Percentiles rank a stretch among this genome's conserved stretches.
Conservation (phyloP, 208 protist species). For the Crithidia bombi region DNA sequence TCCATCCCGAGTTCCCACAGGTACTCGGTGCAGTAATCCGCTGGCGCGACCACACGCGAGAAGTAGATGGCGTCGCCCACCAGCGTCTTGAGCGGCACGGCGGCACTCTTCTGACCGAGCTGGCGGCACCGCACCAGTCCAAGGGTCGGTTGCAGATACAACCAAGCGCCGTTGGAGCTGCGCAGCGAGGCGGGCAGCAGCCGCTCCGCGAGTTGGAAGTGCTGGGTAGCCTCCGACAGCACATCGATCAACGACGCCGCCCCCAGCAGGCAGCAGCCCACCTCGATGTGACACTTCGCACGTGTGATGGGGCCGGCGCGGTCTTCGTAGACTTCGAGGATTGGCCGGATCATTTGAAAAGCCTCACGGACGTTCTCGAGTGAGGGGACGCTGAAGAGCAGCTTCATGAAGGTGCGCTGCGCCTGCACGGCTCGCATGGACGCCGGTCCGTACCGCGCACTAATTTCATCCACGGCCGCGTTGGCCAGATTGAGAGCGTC, state of each 20-base stretch:
- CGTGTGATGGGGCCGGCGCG: conserved; percentile 62
- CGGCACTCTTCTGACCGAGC: conserved; percentile 11
- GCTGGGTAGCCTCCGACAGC: conserved; percentile 42
- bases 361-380: conserved; percentile 50
- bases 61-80: conserved; percentile 57
- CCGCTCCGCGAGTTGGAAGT: conserved; percentile 52
- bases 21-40: conserved; percentile 73
- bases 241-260: conserved; percentile 34
- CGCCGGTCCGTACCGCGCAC: conserved; percentile 31
- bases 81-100: conserved; percentile 39
- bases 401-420: conserved; percentile 32
- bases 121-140: conserved; percentile 64
- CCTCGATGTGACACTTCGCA: conserved; percentile 65
- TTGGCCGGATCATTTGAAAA: conserved; percentile 32
- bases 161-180: conserved; percentile 49
- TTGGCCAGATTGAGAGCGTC: conserved; percentile 56
- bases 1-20: conserved; percentile 82
- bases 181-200: conserved; percentile 48
- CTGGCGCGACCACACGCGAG: conserved; percentile 42
- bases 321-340: conserved; percentile 53
- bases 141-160: conserved; percentile 67
- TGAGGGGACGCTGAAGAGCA: conserved; percentile 43
- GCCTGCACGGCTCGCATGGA: conserved; percentile 53
- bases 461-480: conserved; percentile 33
- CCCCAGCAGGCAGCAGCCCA: conserved; percentile 67